Evolutionary conservation across 768 basidiomycete genomes (phyloP).

Genomic region (Dacryopinax spathularia): DNA sequence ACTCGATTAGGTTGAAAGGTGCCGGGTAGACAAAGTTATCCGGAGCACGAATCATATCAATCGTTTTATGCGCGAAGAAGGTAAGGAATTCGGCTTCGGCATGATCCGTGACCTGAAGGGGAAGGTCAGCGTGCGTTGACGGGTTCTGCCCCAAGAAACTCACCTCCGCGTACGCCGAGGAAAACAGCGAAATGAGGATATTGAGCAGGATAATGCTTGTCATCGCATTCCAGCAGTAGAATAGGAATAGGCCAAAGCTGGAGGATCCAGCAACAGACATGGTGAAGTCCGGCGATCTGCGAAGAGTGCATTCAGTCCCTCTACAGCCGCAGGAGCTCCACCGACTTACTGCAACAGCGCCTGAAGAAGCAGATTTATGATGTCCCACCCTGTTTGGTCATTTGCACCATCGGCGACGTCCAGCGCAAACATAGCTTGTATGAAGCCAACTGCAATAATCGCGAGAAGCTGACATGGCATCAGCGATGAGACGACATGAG

Average conservation of each 20-base stretch:
- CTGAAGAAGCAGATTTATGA: conserved; percentile 62
- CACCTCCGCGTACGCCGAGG: conserved; percentile 81
- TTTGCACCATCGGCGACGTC: conserved; percentile 77
- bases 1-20: conserved; percentile 82
- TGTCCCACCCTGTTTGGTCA: conserved; percentile 36
- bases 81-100: conserved; percentile 83
- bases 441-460: conserved; percentile 70
- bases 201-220: conserved; percentile 79
- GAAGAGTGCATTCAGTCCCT: background rate
- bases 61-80: conserved; percentile 78
- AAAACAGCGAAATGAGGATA: conserved; percentile 88
- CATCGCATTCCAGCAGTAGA: conserved; percentile 75
- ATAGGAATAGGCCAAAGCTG: conserved; percentile 47
- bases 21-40: conserved; percentile 65
- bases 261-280: conserved; percentile 29
- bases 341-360: conserved; percentile 57
- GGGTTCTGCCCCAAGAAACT: conserved; percentile 16
- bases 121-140: background rate
- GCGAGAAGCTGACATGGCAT: conserved; percentile 46
- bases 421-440: conserved; percentile 74
- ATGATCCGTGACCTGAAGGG: conserved; percentile 54
- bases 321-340: background rate
- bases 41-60: conserved; percentile 70
- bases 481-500: background rate
- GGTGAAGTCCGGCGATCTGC: conserved; percentile 51